Evolutionary conservation across 164 flowering plant genomes (phyloP), one percentile per base, ranked within the genome.

Genomic region (Macadamia tetraphylla): DNA sequence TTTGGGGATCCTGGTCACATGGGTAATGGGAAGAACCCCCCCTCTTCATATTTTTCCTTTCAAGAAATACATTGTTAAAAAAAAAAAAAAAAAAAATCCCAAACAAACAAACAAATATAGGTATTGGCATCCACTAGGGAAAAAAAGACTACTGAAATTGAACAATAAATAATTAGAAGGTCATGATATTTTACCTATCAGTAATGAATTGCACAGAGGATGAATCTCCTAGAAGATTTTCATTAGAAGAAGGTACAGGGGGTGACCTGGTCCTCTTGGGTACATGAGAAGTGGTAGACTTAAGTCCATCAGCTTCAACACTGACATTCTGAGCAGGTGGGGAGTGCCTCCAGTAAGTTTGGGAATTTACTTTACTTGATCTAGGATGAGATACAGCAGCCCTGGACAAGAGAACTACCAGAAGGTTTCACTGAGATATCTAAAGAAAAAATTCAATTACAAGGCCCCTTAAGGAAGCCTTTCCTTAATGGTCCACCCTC

Each of bases 191-290:
- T 74, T 82, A 86, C 94, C 88, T 72, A 67, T 87, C 93, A 71
- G 70, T 67, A 60, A 77, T 87, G 71, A 82, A 81, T 79, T 79
- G 77, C 44, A 64, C 32, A 63, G 73, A 62, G 66, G 62, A 40
- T 42, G 71, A 70, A 43, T 69, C 73, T 58, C 70, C 79, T 35
- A 66, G 77, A 57, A 66, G 46, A 42, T 18, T 73, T 69, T 77
- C 76, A 66, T 83, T 79, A 15, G 71, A 6, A 49, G 77, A 70
- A 60, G 67, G 64, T 44, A 66, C 35, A 75, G 89, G 78, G 70
- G 90, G 96, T 67, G 92, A 85, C 77, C 89, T 84, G 66, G 81
- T 75, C 76, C 89, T 83, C 74, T 86, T 93, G 13, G 86, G 69
- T 73, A 71, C 70, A 11, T 81, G 78, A 70, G 65, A 70, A 52